Percentiles rank a stretch among this genome's conserved stretches.
These are phyloP conservation scores for Mycosarcoma mackinlayi DNA, from an alignment of 1,284 basidiomycete genomes.

Conservation along the genomic window DNA sequence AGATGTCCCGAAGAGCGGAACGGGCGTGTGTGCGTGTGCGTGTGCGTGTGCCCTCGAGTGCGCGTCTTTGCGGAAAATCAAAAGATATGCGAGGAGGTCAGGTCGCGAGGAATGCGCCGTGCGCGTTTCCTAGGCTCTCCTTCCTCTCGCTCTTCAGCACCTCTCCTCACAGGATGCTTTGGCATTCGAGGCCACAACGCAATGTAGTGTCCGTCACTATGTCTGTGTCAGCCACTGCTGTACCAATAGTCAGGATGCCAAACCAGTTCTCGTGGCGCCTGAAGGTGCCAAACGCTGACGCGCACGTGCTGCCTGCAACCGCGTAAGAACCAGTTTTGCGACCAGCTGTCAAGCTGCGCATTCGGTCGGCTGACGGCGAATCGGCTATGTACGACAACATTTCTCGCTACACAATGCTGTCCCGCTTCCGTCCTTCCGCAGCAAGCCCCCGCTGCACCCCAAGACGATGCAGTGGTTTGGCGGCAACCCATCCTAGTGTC, in stretches of 20 bases:
- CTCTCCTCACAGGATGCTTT: conserved; percentile 1
- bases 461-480: no score
- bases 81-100: conserved; percentile 22
- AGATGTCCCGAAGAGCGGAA: conserved; percentile 19
- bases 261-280: no score
- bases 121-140: conserved; percentile 1
- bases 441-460: no score
- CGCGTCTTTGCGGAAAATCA: not conserved
- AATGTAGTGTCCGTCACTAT: not conserved
- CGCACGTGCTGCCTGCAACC: no score
- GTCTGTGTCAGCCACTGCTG: not conserved
- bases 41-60: no score
- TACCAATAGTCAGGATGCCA: no score
- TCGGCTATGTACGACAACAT: conserved; percentile 21
- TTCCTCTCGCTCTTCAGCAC: not conserved
- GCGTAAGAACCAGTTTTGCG: no score
- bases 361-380: not conserved
- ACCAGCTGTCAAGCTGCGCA: conserved; percentile 9
- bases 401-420: conserved; percentile 6
- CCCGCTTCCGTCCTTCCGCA: no score
- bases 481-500: not conserved
- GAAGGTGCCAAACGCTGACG: no score
- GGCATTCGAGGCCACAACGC: not conserved
- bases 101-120: conserved; percentile 24
- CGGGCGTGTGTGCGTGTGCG: not conserved